These are phyloP conservation scores for Verticillium klebahnii DNA, from an alignment of 2,329 filamentous ascomycete genomes.

Conservation along the genomic window DNA sequence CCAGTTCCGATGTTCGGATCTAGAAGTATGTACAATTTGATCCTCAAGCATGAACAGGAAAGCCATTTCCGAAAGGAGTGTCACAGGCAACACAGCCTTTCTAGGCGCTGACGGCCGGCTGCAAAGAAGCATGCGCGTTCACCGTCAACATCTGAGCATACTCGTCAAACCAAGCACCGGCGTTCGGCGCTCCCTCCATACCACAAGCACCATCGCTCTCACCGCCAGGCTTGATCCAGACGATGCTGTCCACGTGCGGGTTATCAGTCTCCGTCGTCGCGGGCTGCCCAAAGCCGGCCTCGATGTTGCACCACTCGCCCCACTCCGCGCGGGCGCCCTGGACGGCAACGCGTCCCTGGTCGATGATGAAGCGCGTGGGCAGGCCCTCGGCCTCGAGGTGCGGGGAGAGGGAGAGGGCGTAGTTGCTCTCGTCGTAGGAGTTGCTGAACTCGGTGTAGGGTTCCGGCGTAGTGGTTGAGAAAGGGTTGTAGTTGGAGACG, in stretches of 20 bases:
- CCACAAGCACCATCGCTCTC: conserved; percentile 38
- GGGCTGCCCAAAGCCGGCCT: conserved; percentile 31
- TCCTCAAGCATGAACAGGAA: no score
- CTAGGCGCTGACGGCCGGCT: not conserved
- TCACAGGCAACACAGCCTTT: not conserved
- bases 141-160: conserved; percentile 34
- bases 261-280: conserved; percentile 31
- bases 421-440: conserved; percentile 36
- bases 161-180: conserved; percentile 36
- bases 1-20: no score
- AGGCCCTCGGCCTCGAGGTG: conserved; percentile 31
- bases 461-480: conserved; percentile 29
- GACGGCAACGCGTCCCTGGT: conserved; percentile 34
- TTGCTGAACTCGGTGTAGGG: conserved; percentile 34
- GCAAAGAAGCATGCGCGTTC: conserved; percentile 24
- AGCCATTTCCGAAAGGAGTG: no score
- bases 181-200: conserved; percentile 27
- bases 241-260: conserved; percentile 33
- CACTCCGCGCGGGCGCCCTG: conserved; percentile 31
- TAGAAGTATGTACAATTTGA: no score
- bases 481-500: conserved; percentile 37
- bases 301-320: conserved; percentile 41
- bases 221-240: conserved; percentile 41
- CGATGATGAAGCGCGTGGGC: conserved; percentile 38
- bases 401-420: conserved; percentile 30